Evolutionary conservation across 768 basidiomycete species (phyloP).

Genomic region (Suillus lakei): DNA sequence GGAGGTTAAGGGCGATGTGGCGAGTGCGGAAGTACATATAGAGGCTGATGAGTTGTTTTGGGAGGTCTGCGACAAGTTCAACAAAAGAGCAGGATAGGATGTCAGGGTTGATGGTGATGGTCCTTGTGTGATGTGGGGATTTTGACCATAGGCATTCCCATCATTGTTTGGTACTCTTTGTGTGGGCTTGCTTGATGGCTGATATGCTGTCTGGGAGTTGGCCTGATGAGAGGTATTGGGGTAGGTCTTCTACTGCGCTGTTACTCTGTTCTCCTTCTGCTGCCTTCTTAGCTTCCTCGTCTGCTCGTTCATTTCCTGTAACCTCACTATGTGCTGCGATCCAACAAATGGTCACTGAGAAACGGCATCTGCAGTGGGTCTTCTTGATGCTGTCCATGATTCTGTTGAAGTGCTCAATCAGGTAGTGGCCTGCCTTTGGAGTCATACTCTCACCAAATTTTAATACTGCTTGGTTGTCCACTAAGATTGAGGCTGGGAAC

Average conservation of each 20-base stretch:
- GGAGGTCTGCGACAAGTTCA: constrained; percentile 13
- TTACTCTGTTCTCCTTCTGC: background rate
- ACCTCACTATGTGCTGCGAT: constrained; percentile 5
- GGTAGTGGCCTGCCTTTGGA: background rate
- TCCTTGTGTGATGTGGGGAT: too few species aligned
- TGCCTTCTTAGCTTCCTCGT: constrained; percentile 6
- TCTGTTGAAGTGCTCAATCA: background rate
- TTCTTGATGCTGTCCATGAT: background rate
- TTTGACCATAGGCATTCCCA: constrained; percentile 2
- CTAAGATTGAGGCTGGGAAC: background rate
- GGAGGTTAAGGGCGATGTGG: constrained; percentile 33
- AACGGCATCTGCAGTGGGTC: too few species aligned
- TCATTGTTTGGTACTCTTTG: background rate
- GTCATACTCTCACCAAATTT: background rate
- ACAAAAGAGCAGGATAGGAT: background rate
- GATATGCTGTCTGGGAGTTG: background rate
- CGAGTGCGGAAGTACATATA: constrained; percentile 37
- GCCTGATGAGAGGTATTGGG: background rate
- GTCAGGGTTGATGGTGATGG: too few species aligned
- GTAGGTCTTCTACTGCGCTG: background rate
- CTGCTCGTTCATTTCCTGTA: constrained; percentile 4
- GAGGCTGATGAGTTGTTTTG: constrained; percentile 23
- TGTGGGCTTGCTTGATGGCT: constrained; percentile 1
- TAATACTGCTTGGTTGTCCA: constrained; percentile 10
- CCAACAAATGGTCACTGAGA: constrained; percentile 2